phyloP scores from a whole-genome alignment of 1,284 basidiomycete genomes.

The Salmacisia buchloeana region DNA sequence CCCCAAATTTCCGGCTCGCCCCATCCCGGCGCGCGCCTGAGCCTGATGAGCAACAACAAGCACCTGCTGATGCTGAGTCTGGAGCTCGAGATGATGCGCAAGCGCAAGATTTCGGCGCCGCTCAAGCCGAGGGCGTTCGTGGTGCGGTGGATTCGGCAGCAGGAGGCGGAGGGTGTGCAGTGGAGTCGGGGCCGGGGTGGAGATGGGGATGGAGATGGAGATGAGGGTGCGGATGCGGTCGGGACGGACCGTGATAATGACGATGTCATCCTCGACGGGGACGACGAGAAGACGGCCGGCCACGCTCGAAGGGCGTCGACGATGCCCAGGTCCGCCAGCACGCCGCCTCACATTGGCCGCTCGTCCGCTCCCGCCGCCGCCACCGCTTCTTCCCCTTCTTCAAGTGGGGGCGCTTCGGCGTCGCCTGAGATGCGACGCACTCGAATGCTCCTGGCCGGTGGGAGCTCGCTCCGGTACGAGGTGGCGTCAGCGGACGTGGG shows the following conservation, averaged over 20 bases:
- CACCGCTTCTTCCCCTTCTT: too few relatives aligned
- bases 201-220: background rate
- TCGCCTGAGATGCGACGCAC: background rate
- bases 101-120: conserved; percentile 45
- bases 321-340: background rate
- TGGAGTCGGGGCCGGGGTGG: background rate
- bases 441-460: background rate
- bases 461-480: conserved; percentile 6
- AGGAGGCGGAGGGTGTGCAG: background rate
- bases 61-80: conserved; percentile 47
- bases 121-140: conserved; percentile 31
- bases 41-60: conserved; percentile 41
- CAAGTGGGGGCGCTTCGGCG: too few relatives aligned
- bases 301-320: background rate
- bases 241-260: background rate
- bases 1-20: background rate
- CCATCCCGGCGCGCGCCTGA: conserved; percentile 16
- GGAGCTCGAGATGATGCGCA: conserved; percentile 48
- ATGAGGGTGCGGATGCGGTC: background rate
- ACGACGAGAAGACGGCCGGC: background rate
- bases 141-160: background rate
- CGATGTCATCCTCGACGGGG: background rate
- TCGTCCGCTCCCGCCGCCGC: too few relatives aligned
- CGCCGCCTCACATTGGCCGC: background rate
- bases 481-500: too few relatives aligned